These are phyloP conservation scores for Testicularia cyperi DNA, from an alignment of 1,284 basidiomycete species.

Conservation along the genomic window DNA sequence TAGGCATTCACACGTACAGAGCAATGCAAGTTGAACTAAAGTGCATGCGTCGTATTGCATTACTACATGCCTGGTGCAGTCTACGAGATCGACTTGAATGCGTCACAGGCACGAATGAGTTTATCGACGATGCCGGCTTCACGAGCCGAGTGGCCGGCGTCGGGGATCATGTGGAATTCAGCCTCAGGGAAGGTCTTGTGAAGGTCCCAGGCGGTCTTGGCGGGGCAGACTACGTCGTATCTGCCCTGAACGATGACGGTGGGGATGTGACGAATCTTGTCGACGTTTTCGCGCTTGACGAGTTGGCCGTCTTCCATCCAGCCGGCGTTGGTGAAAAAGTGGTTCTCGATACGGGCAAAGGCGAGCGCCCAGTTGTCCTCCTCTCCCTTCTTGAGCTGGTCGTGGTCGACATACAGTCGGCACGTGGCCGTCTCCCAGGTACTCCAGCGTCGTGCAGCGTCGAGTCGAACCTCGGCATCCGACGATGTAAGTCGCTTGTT, in stretches of 20 bases:
- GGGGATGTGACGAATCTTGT: slow-evolving; percentile 74
- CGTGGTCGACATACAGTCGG: slow-evolving; percentile 49
- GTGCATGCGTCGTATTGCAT: background rate
- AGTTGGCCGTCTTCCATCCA: slow-evolving; percentile 89
- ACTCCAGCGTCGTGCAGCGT: slow-evolving; percentile 78
- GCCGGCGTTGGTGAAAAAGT: slow-evolving; percentile 77
- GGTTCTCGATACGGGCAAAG: slow-evolving; percentile 87
- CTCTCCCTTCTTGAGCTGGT: slow-evolving; percentile 39
- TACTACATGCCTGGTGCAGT: background rate
- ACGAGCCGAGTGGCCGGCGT: slow-evolving; percentile 84
- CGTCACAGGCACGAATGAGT: slow-evolving; percentile 68
- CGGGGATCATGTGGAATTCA: slow-evolving; percentile 68
- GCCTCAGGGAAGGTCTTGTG: slow-evolving; percentile 49
- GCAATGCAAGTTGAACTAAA: no score
- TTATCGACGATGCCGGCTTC: slow-evolving; percentile 75
- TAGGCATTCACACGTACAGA: no score
- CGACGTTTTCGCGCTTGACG: slow-evolving; percentile 77
- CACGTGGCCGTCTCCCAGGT: slow-evolving; percentile 57
- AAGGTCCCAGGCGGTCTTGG: slow-evolving; percentile 60
- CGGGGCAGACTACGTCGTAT: slow-evolving; percentile 63
- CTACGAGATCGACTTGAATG: slow-evolving; percentile 34
- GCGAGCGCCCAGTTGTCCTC: slow-evolving; percentile 62
- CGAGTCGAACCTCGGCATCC: slow-evolving; percentile 70
- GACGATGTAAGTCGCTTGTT: slow-evolving; percentile 74
- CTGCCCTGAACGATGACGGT: slow-evolving; percentile 78